A percentile compares a stretch with the other conserved stretches of the same genome.
phyloP scores from a whole-genome alignment of 2,329 filamentous ascomycete genomes.

The Colletotrichum sojae region DNA sequence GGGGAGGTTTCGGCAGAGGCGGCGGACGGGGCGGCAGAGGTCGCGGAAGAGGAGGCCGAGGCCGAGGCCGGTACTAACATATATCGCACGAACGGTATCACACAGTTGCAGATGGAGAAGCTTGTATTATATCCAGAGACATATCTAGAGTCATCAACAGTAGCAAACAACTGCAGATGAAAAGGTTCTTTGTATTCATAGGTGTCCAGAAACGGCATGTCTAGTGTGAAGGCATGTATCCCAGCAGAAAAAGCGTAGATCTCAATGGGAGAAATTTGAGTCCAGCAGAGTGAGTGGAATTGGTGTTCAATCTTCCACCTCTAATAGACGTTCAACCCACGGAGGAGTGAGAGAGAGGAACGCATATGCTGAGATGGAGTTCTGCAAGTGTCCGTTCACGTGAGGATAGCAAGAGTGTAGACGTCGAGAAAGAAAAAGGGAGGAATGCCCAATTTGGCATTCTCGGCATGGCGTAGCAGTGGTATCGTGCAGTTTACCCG shows the following conservation, averaged over 20 bases:
- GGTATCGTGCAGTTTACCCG: slow-evolving; percentile 26
- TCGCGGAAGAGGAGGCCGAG: slow-evolving; percentile 53
- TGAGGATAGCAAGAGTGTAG: neutral
- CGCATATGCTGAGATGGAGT: slow-evolving; percentile 69
- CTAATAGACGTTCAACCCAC: slow-evolving; percentile 69
- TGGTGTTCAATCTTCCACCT: slow-evolving; percentile 64
- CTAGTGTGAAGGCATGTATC: slow-evolving; percentile 50
- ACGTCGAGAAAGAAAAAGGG: neutral
- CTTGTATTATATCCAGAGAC: slow-evolving; percentile 5
- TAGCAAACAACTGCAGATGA: neutral
- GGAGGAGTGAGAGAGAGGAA: slow-evolving; percentile 62
- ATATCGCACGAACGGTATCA: neutral
- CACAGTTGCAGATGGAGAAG: neutral
- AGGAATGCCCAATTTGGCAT: slow-evolving; percentile 10
- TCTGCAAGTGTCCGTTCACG: slow-evolving; percentile 13
- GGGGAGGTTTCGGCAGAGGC: slow-evolving; percentile 48
- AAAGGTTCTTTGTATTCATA: neutral
- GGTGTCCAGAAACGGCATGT: neutral
- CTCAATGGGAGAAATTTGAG: slow-evolving; percentile 58
- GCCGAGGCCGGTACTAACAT: slow-evolving; percentile 45
- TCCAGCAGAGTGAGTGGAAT: slow-evolving; percentile 67
- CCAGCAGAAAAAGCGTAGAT: slow-evolving; percentile 64
- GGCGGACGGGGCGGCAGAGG: slow-evolving; percentile 55
- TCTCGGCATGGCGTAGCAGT: slow-evolving; percentile 34
- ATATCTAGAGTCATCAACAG: neutral